Evolutionary conservation across 306 rosid species (phyloP).

Genomic region (Malus sieversii): DNA sequence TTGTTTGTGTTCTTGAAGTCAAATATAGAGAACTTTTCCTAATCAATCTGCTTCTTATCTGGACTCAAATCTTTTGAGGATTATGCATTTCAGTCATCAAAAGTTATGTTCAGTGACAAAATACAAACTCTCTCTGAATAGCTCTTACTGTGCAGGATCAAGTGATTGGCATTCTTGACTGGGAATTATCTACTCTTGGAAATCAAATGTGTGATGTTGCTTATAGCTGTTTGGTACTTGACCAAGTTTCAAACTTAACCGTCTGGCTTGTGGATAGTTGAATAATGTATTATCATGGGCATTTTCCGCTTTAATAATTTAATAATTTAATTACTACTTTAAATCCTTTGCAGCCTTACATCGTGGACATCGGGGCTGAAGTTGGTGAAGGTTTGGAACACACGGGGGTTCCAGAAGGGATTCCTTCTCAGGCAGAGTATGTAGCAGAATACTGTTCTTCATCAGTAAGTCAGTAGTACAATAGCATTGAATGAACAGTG

Average conservation of each 20-base stretch:
- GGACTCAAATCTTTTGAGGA: background rate
- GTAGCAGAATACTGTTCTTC: conserved; percentile 77
- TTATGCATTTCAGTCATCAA: background rate
- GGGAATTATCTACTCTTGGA: conserved; percentile 96
- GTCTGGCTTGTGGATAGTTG: background rate
- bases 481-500: background rate
- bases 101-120: background rate
- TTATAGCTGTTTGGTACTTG: conserved; percentile 60
- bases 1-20: background rate
- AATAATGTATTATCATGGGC: conserved; percentile 1
- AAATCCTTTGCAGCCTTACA: conserved; percentile 50
- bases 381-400: conserved; percentile 43
- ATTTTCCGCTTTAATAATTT: background rate
- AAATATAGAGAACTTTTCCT: background rate
- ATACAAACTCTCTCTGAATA: background rate
- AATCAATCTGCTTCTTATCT: background rate
- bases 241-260: conserved; percentile 2
- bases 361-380: conserved; percentile 29
- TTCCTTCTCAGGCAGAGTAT: conserved; percentile 75
- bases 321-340: conserved; percentile 5
- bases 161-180: conserved; percentile 89
- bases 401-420: conserved; percentile 63
- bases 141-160: conserved; percentile 65
- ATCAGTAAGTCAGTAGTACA: conserved; percentile 45
- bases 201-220: conserved; percentile 98